phyloP scores from a whole-genome alignment of 1,284 basidiomycete genomes.

The Apiotrichum porosum region DNA sequence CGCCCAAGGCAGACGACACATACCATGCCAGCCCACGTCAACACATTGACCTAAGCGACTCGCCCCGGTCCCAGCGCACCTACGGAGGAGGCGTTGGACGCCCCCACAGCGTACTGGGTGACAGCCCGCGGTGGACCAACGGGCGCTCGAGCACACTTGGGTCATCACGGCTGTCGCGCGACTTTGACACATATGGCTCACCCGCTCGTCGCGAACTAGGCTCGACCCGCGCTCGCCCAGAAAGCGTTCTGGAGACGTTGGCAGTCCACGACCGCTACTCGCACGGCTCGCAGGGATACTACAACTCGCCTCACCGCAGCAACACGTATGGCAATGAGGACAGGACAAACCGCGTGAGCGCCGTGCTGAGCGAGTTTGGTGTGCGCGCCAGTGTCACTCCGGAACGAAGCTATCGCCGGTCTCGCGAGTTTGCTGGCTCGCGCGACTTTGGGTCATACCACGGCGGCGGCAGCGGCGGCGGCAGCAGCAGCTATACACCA shows the following conservation, averaged over 20 bases:
- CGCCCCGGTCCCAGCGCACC: conserved; percentile 4
- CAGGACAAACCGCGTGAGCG: conserved; percentile 1
- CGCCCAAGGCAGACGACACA: conserved; percentile 17
- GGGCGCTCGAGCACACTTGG: too few species aligned
- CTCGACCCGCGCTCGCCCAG: conserved; percentile 9
- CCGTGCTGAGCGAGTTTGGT: neutral
- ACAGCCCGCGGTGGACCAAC: too few species aligned
- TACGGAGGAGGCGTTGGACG: too few species aligned
- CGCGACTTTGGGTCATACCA: neutral
- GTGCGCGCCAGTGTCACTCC: neutral
- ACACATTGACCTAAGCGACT: neutral
- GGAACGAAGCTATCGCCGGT: neutral
- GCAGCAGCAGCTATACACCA: too few species aligned
- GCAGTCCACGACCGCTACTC: conserved; percentile 17
- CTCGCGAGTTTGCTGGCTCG: neutral
- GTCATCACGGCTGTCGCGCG: neutral
- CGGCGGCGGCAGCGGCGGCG: too few species aligned
- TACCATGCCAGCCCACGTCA: neutral
- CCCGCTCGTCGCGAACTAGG: conserved; percentile 4
- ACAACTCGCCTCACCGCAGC: too few species aligned
- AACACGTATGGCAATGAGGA: too few species aligned
- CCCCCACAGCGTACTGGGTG: conserved; percentile 1
- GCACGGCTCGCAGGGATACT: neutral
- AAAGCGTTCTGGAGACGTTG: conserved; percentile 14
- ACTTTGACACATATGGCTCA: conserved; percentile 3